phyloP scores from a whole-genome alignment of 2,329 filamentous ascomycete genomes.

The Xylariaceae sp. region DNA sequence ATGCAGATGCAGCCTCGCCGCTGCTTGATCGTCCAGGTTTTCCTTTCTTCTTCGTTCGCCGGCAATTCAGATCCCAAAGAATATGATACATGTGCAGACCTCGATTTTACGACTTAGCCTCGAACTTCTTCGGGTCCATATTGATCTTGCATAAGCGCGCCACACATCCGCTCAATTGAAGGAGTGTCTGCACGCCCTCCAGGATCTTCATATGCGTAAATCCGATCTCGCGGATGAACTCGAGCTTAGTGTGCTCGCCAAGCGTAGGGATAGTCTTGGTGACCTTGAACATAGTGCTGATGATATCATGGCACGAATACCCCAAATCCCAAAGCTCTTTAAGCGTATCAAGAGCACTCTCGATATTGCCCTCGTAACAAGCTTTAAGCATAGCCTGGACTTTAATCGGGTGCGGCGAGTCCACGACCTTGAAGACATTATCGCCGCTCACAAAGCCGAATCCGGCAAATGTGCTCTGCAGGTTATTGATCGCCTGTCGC shows the following conservation, averaged over 20 bases:
- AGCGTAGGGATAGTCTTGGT: conserved; percentile 92
- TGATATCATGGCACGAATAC: conserved; percentile 98
- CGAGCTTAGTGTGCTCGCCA: conserved; percentile 90
- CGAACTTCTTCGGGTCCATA: conserved; percentile 86
- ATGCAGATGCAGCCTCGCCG: conserved; percentile 21
- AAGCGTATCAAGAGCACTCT: conserved; percentile 78
- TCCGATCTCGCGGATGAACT: conserved; percentile 98
- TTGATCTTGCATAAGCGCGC: conserved; percentile 91
- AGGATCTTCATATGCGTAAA: conserved; percentile 99
- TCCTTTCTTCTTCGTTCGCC: neutral
- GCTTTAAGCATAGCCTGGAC: conserved; percentile 98
- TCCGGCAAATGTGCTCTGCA: conserved; percentile 88
- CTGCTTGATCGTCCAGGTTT: neutral
- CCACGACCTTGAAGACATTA: conserved; percentile 97
- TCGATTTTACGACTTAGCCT: conserved; percentile 30
- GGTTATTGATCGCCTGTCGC: conserved; percentile 97
- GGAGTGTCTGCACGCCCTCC: conserved; percentile 92
- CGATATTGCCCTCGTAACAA: conserved; percentile 88
- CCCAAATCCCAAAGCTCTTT: conserved; percentile 92
- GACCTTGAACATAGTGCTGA: conserved; percentile 98
- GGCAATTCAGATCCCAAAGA: no score
- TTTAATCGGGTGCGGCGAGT: conserved; percentile 95
- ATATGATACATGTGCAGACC: neutral
- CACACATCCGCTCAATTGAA: conserved; percentile 90
- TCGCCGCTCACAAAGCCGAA: conserved; percentile 97